These are phyloP conservation scores for Quercus dentata DNA, from an alignment of 306 rosid species.

Conservation along the genomic window DNA sequence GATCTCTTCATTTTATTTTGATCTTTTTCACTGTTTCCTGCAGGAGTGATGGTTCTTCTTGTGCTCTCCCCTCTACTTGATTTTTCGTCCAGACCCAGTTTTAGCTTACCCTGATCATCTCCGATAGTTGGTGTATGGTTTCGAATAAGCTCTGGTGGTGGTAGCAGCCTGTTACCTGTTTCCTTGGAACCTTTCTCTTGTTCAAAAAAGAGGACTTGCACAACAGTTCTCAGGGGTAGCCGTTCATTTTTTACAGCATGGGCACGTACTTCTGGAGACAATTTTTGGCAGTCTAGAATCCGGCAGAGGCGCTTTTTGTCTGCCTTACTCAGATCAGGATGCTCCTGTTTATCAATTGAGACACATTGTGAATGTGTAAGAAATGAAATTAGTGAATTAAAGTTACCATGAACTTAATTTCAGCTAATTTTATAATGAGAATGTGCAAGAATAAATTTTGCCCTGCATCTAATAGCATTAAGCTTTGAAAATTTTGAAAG, in stretches of 20 bases:
- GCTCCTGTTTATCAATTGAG: constrained; percentile 49
- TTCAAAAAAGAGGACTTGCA: constrained; percentile 77
- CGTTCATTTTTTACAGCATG: constrained; percentile 81
- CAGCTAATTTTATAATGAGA: neutral
- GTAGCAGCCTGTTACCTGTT: constrained; percentile 27
- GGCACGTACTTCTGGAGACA: constrained; percentile 60
- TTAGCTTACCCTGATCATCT: constrained; percentile 39
- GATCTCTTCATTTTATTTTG: constrained; percentile 34
- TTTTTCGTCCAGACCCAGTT: constrained; percentile 42
- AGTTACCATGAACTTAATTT: neutral
- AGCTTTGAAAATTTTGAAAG: neutral
- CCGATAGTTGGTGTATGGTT: constrained; percentile 38
- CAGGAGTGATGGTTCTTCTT: constrained; percentile 34
- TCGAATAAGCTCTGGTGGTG: constrained; percentile 45
- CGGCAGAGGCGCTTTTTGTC: constrained; percentile 70
- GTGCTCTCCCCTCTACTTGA: constrained; percentile 35
- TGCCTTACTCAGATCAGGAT: constrained; percentile 60
- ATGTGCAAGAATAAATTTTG: neutral
- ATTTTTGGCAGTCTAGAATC: constrained; percentile 69
- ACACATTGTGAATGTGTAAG: constrained; percentile 9
- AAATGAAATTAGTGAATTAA: neutral
- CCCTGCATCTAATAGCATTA: neutral
- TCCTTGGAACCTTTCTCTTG: constrained; percentile 61
- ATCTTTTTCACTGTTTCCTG: constrained; percentile 42
- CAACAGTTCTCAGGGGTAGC: constrained; percentile 76